Percentiles rank a stretch among this genome's conserved stretches.
phyloP scores from a whole-genome alignment of 148 eudicot species.

The Cornus kousa region DNA sequence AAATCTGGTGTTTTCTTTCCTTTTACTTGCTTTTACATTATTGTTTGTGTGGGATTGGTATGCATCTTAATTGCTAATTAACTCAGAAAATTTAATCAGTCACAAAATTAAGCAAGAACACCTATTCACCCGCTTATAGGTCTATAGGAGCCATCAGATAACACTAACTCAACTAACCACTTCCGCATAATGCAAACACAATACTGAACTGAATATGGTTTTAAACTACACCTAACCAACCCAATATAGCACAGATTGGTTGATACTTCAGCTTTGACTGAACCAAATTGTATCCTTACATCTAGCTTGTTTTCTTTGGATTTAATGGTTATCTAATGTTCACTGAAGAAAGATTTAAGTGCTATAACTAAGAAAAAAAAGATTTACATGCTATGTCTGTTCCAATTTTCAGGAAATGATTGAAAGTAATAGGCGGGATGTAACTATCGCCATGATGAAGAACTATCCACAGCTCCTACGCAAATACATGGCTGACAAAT shows the following conservation, averaged over 20 bases:
- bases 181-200: not conserved
- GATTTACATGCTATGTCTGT: slow-evolving; percentile 4
- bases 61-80: too few relatives aligned
- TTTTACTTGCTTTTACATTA: too few relatives aligned
- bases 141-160: too few relatives aligned
- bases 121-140: too few relatives aligned
- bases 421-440: slow-evolving; percentile 60
- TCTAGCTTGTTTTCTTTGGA: not conserved
- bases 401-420: slow-evolving; percentile 54
- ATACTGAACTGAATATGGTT: not conserved
- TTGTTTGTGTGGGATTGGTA: too few relatives aligned
- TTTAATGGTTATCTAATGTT: not conserved
- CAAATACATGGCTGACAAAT: slow-evolving; percentile 81
- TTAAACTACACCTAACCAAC: not conserved
- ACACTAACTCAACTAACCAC: not conserved
- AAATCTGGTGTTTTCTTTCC: too few relatives aligned
- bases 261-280: not conserved
- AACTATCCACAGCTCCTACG: slow-evolving; percentile 78
- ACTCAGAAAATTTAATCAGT: too few relatives aligned
- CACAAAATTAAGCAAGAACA: too few relatives aligned
- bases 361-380: not conserved
- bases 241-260: not conserved
- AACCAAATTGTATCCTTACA: not conserved
- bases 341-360: not conserved
- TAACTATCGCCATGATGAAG: slow-evolving; percentile 85